Evolutionary conservation across 2,329 filamentous ascomycete genomes (phyloP), one percentile per base, ranked within the genome.

Genomic region (Pseudogymnoascus sp.): DNA sequence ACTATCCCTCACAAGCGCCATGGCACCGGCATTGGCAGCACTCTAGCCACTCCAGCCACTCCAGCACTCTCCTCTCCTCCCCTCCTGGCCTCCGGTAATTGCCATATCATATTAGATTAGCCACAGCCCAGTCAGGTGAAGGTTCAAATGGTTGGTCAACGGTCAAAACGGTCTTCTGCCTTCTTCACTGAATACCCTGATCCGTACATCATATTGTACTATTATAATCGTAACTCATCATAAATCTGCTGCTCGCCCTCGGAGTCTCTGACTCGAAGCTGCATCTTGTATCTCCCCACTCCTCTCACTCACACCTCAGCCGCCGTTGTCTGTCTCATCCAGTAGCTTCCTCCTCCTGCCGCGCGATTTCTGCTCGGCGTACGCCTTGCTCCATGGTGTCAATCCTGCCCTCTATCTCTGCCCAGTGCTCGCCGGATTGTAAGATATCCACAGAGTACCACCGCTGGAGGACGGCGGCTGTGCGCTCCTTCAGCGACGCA

Each of bases 361-460:
- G 70, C 16, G 67, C 66, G 23, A 66, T 37, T 18, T 65, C 62
- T 21, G 65, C 66, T 23, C 69, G 64, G 18, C 69, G 66, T 11
- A 73, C 63, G 36, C 65, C 66, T 63, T 69, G 69, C 62, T 74
- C 72, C 4, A 71, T 68, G 16, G 64, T 64, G 28, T 67, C 68
- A 34, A 74, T 66, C 62, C 72, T 65, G 31, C 67, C 69, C 61
- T 73, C 72, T 25, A 73, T 38, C 25, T 72, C 70, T 21, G 72
- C 72, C 72, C 72, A 74, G 21, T 42, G 67, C n/a, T 74, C 72
- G 21, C 72, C 72, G 21, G 67, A 65, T 16, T 66, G 62, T 14
- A 74, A 59, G 43, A 73, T 63, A 63, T 73, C 69, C 16, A 67
- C 62, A 16, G 65, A 66, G 63, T 74, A 73, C 72, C 72, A 73